Conservation (phyloP, 257 asterid species). For the Rubia yunnanensis region DNA sequence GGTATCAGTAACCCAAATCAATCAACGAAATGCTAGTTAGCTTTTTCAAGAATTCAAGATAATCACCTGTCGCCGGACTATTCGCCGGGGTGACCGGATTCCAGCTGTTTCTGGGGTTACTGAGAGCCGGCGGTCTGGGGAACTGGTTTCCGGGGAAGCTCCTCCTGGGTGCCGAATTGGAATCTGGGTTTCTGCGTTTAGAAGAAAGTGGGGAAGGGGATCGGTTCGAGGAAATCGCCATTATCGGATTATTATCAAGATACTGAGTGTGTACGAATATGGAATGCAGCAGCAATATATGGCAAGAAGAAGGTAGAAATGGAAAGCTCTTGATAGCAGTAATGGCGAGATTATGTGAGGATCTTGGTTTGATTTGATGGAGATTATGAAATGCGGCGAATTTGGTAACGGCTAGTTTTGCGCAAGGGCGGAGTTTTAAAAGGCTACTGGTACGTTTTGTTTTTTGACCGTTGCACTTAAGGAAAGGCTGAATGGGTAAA, state of each 20-base stretch:
- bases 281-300: neutral
- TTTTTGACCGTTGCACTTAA: conserved; percentile 46
- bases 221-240: conserved; percentile 59
- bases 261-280: neutral
- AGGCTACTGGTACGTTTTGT: neutral
- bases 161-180: conserved; percentile 33
- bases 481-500: neutral
- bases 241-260: conserved; percentile 9
- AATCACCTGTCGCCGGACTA: conserved; percentile 62
- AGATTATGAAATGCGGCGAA: conserved; percentile 6
- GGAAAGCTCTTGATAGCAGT: conserved; percentile 15
- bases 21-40: conserved; percentile 7
- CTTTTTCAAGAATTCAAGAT: neutral
- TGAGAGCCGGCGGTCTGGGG: conserved; percentile 41
- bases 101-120: conserved; percentile 36
- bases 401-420: conserved; percentile 67
- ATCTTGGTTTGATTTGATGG: conserved; percentile 21
- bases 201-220: conserved; percentile 62
- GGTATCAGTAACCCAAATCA: neutral
- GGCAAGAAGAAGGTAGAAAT: conserved; percentile 14
- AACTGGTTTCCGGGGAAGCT: conserved; percentile 45
- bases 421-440: conserved; percentile 17
- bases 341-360: conserved; percentile 16
- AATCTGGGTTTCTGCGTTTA: conserved; percentile 38
- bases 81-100: conserved; percentile 69